Base-by-base conservation (phyloP, 1,139 yeast species). In the Blastobotrys malaysiensis region DNA sequence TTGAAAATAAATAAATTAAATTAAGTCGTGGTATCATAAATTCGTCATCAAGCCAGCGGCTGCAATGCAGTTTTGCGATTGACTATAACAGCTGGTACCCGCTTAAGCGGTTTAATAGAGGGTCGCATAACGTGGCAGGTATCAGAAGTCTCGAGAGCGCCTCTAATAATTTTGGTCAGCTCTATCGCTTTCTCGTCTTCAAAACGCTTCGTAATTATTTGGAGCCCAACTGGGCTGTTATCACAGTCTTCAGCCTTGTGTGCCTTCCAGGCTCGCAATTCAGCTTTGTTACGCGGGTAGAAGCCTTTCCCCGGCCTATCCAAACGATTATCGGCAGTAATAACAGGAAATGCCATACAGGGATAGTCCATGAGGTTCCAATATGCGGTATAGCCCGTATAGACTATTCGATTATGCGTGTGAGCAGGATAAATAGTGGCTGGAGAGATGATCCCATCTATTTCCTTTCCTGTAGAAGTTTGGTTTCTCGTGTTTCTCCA, bases 161-260 rank as follows among this genome's bases (percentile, higher is more conserved):
- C 46, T 7, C 46, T 11, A 19, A 58, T 45, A 13, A 57, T 57
- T 45, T 47, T 58, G 46, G 77, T 69, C 63, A 78, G 68, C 21
- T 22, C 21, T 18, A 48, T 27, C 9, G 45, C 80, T 59, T 77
- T 77, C 61, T 81, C 84, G 57, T 81, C 85, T 59, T 79, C 76
- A 52, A 73, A 73, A 55, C 77, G 72, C 55, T 75, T 71, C 3
- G 80, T 74, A 13, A 79, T 74, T 6, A 81, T 64, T 63, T 81
- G 86, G 11, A 80, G 64, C 9, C 78, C 73, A 5, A 80, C 81
- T 0, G 83, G 83, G 61, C 80, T 80, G 1, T 77, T 77, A 56
- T 77, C 74, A 49, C 72, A 70, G 44, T 73, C 70, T 46, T 72
- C 74, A 0, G 82, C 76, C 54, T 79, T 70, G 63, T 79, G 81